These are phyloP conservation scores for Collybiopsis luxurians DNA, from an alignment of 768 basidiomycete species.

Conservation along the genomic window DNA sequence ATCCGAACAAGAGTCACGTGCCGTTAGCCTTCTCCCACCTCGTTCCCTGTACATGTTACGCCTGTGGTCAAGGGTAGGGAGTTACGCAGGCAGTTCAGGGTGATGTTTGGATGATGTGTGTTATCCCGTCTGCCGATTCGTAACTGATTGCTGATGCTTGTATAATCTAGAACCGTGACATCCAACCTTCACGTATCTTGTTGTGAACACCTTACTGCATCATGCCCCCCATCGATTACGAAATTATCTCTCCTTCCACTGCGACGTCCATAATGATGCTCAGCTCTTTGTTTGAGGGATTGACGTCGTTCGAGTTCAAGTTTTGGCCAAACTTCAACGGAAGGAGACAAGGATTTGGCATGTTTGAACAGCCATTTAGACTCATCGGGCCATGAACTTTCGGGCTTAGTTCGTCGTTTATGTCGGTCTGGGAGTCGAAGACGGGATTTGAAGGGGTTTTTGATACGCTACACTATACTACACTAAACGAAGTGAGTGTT, in stretches of 20 bases:
- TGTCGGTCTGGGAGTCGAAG: slow-evolving; percentile 58
- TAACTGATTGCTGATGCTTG: no score
- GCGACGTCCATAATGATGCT: slow-evolving; percentile 46
- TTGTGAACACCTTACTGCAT: slow-evolving; percentile 63
- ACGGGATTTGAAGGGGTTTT: slow-evolving; percentile 63
- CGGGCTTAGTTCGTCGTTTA: slow-evolving; percentile 35
- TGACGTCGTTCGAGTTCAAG: slow-evolving; percentile 43
- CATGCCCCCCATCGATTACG: slow-evolving; percentile 20
- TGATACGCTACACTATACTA: slow-evolving; percentile 43
- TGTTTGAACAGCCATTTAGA: slow-evolving; percentile 48
- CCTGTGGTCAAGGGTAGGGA: no score
- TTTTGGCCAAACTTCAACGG: slow-evolving; percentile 38
- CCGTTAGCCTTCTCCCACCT: no score
- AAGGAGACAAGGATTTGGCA: slow-evolving; percentile 28
- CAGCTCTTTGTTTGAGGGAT: slow-evolving; percentile 52
- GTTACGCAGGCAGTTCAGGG: no score
- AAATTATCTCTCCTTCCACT: slow-evolving; percentile 14
- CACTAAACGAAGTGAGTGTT: slow-evolving; percentile 47
- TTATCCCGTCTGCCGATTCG: no score
- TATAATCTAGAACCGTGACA: no score
- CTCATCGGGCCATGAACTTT: slow-evolving; percentile 50
- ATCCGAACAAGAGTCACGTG: no score
- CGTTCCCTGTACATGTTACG: no score
- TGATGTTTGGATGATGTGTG: no score
- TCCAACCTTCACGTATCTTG: slow-evolving; percentile 57